These are phyloP conservation scores for Corchorus olitorius DNA, from an alignment of 345 rosid genomes.

Conservation along the genomic window DNA sequence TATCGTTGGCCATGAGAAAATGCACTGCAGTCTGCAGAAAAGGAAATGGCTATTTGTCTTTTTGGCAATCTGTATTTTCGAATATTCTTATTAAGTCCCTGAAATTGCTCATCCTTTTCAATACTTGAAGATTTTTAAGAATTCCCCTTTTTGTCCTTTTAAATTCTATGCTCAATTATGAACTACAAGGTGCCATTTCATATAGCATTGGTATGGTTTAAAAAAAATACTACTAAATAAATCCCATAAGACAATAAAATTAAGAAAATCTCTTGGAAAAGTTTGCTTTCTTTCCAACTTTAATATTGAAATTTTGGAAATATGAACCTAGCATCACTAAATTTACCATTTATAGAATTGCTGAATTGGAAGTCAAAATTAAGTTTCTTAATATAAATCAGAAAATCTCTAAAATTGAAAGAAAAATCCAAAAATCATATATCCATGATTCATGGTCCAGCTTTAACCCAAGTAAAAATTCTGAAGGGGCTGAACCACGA, in stretches of 20 bases:
- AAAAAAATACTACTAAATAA: no score
- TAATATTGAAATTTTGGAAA: not conserved
- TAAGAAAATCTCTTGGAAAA: no score
- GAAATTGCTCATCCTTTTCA: no score
- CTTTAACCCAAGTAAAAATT: no score
- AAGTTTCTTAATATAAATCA: not conserved
- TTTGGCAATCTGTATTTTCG: not conserved
- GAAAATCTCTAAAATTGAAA: not conserved
- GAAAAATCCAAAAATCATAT: no score
- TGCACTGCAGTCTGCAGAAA: not conserved
- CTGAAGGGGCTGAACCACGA: no score
- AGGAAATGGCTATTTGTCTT: not conserved
- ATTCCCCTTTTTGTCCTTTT: no score
- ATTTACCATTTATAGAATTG: not conserved
- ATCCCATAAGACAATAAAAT: no score
- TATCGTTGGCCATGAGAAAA: not conserved
- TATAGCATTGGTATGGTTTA: no score
- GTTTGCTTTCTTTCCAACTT: not conserved
- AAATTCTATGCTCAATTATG: no score
- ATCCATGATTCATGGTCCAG: not conserved
- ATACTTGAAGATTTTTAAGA: no score
- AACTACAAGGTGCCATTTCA: no score
- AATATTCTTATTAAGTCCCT: not conserved
- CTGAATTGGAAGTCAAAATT: not conserved
- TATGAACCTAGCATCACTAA: not conserved